phyloP scores from a whole-genome alignment of 768 basidiomycete species.

The Pholiota molesta region DNA sequence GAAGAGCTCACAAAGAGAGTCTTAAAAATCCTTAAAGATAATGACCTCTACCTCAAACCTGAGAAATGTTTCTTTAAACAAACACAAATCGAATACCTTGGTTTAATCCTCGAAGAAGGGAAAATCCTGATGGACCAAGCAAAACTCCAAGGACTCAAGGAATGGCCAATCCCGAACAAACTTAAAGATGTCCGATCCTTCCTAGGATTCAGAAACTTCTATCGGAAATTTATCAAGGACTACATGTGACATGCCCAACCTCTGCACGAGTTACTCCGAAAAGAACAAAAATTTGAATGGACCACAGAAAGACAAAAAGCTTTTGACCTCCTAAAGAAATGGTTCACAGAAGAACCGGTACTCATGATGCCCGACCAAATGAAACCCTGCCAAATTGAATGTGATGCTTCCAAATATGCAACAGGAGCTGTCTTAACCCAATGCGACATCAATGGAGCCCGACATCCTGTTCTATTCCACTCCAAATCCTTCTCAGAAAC shows the following conservation, averaged over 20 bases:
- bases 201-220: slow-evolving; percentile 45
- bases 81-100: slow-evolving; percentile 31
- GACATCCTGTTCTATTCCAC: slow-evolving; percentile 40
- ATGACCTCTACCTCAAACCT: slow-evolving; percentile 35
- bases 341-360: slow-evolving; percentile 27
- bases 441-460: slow-evolving; percentile 22
- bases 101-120: slow-evolving; percentile 20
- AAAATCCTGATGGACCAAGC: slow-evolving; percentile 29
- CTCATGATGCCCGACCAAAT: slow-evolving; percentile 22
- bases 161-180: slow-evolving; percentile 30
- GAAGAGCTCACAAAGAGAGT: slow-evolving; percentile 19
- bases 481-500: slow-evolving; percentile 32
- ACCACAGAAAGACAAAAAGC: slow-evolving; percentile 17
- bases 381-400: slow-evolving; percentile 29
- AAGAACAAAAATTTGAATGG: slow-evolving; percentile 32
- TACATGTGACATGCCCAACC: slow-evolving; percentile 33
- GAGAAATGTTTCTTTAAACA: slow-evolving; percentile 37
- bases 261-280: slow-evolving; percentile 29
- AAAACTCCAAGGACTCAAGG: slow-evolving; percentile 30
- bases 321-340: slow-evolving; percentile 32
- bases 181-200: slow-evolving; percentile 4
- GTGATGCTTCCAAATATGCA: slow-evolving; percentile 33
- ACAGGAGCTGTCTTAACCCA: slow-evolving; percentile 36
- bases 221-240: slow-evolving; percentile 33
- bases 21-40: slow-evolving; percentile 26